Conservation (phyloP, 2,329 filamentous ascomycete genomes). For the Pseudogymnoascus sp. region DNA sequence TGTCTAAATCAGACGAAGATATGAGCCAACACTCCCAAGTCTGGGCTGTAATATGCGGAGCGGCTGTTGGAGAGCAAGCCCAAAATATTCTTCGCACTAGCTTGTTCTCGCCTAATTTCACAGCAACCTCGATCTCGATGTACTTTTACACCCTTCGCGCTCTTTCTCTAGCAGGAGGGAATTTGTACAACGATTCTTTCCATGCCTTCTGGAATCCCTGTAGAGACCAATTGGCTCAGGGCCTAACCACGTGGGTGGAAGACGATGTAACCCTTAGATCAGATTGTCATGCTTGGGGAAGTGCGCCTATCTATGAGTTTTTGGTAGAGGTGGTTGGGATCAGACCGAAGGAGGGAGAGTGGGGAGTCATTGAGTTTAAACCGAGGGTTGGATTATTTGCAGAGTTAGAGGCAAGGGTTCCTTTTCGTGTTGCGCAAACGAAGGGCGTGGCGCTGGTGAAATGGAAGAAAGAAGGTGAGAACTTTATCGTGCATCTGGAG, state of each 20-base stretch:
- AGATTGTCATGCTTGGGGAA: constrained; percentile 40
- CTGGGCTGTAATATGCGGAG: too few relatives aligned
- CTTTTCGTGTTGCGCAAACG: background rate
- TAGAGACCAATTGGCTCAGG: constrained; percentile 32
- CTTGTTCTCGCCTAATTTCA: constrained; percentile 19
- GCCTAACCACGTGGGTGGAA: constrained; percentile 38
- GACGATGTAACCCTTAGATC: constrained; percentile 37
- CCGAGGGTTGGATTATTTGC: background rate
- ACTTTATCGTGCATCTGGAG: background rate
- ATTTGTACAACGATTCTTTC: constrained; percentile 32
- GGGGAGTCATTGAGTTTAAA: background rate
- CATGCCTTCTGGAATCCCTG: constrained; percentile 31
- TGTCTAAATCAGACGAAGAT: too few relatives aligned
- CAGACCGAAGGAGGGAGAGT: background rate
- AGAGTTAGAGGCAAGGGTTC: background rate
- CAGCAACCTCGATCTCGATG: constrained; percentile 35
- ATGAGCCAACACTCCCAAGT: too few relatives aligned
- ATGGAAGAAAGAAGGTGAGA: background rate
- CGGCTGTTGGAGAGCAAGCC: too few relatives aligned
- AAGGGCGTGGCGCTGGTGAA: background rate
- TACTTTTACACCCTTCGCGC: constrained; percentile 36
- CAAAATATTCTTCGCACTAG: too few relatives aligned
- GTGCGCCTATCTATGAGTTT: constrained; percentile 37
- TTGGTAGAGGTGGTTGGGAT: constrained; percentile 31
- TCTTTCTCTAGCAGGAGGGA: constrained; percentile 29